These are phyloP conservation scores for Nevesoporus exiguus DNA, from an alignment of 768 basidiomycete genomes.

Conservation along the genomic window DNA sequence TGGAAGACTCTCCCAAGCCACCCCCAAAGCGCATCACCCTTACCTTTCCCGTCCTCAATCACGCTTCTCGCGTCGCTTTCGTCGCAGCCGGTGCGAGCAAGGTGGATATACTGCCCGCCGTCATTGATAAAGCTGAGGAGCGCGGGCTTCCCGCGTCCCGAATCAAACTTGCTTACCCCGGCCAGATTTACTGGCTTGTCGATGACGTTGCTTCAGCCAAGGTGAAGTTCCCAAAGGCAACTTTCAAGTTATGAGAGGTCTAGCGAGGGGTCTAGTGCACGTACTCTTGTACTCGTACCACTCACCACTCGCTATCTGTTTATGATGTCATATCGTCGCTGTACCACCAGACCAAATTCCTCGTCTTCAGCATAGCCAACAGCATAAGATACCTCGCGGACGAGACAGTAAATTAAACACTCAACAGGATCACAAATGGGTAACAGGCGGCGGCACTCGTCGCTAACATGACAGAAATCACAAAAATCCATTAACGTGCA, in stretches of 20 bases:
- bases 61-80: conserved; percentile 84
- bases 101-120: conserved; percentile 61
- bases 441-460: conserved; percentile 28
- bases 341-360: conserved; percentile 1
- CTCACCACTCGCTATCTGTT: conserved; percentile 5
- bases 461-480: conserved; percentile 24
- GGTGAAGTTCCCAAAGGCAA: conserved; percentile 52
- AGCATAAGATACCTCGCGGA: conserved; percentile 25
- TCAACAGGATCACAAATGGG: conserved; percentile 31
- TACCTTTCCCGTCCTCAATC: conserved; percentile 88
- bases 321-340: conserved; percentile 15
- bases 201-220: conserved; percentile 78
- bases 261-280: conserved; percentile 2
- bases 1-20: conserved; percentile 93
- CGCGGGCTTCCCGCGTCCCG: conserved; percentile 74
- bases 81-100: conserved; percentile 85
- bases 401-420: conserved; percentile 34
- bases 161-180: conserved; percentile 74
- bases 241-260: conserved; percentile 49
- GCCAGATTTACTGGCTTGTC: conserved; percentile 92
- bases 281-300: conserved; percentile 27
- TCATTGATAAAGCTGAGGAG: conserved; percentile 79
- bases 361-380: conserved; percentile 12
- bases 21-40: conserved; percentile 88
- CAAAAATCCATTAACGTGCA: conserved; percentile 21